Conservation (phyloP, 225 moss, liverwort and hornwort genomes). For the Marchantia paleacea region DNA sequence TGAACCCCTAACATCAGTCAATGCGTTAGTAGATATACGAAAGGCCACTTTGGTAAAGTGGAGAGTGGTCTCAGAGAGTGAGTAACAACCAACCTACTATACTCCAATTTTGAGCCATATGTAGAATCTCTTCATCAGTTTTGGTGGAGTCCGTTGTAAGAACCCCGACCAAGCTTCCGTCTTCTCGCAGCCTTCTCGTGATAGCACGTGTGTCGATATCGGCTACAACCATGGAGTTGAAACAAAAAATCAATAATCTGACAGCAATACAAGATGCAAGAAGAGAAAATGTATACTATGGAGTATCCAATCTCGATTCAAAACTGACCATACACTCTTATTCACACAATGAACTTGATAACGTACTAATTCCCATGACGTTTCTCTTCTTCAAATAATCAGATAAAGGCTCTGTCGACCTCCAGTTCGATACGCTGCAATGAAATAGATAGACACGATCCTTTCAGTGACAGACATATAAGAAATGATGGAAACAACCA, state of each 20-base stretch:
- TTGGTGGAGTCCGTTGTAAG: conserved; percentile 72
- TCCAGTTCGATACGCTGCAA: conserved; percentile 91
- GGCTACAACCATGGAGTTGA: conserved; percentile 40
- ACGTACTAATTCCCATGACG: conserved; percentile 93
- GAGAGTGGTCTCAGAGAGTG: neutral
- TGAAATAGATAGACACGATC: neutral
- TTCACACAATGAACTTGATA: neutral
- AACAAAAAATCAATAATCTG: neutral
- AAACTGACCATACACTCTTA: neutral
- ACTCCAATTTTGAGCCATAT: conserved; percentile 71
- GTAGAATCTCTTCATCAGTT: conserved; percentile 68
- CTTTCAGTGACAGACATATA: neutral
- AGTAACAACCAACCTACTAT: conserved; percentile 59
- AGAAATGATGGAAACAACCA: neutral
- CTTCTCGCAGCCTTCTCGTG: conserved; percentile 83
- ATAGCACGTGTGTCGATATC: conserved; percentile 95
- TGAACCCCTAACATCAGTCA: neutral
- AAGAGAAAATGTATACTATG: neutral
- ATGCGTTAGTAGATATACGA: neutral
- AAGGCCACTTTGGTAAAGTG: neutral
- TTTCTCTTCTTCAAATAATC: conserved; percentile 79
- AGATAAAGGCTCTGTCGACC: conserved; percentile 67
- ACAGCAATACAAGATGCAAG: neutral
- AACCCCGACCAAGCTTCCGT: conserved; percentile 87
- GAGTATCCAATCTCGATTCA: too few relatives aligned